phyloP scores from a whole-genome alignment of 208 protist genomes.

The Wallacemonas rigidus region DNA sequence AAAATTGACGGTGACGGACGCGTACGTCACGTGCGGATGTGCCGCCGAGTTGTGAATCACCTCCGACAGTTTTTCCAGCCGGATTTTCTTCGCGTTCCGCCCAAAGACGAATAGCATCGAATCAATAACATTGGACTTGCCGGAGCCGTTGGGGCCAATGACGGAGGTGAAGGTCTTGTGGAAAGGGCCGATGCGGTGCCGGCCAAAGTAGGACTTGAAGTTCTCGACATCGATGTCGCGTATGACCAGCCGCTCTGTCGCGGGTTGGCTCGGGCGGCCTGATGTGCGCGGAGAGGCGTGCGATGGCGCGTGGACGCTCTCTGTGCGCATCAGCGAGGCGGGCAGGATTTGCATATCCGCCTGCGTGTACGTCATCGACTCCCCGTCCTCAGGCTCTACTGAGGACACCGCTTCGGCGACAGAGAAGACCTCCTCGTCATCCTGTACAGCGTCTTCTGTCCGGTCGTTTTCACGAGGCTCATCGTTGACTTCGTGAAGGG shows the following conservation, averaged over 20 bases:
- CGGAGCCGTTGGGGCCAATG: conserved; percentile 99
- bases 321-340: neutral
- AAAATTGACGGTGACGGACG: conserved; percentile 98
- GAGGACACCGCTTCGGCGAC: neutral
- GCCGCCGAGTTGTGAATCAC: conserved; percentile 99
- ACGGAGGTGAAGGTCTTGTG: conserved; percentile 99
- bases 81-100: conserved; percentile 97
- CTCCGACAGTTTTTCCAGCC: conserved; percentile 96
- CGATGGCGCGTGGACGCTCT: neutral
- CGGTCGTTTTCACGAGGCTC: neutral
- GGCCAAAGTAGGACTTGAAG: conserved; percentile 99
- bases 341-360: conserved; percentile 17
- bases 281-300: neutral
- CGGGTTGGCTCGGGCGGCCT: neutral
- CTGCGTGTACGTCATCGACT: conserved; percentile 18
- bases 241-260: conserved; percentile 93
- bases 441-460: neutral
- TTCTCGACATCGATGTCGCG: conserved; percentile 98
- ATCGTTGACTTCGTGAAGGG: neutral
- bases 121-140: conserved; percentile 99
- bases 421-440: neutral
- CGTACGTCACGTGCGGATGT: conserved; percentile 90
- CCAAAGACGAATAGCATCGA: conserved; percentile 99
- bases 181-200: conserved; percentile 98
- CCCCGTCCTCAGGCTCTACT: neutral